Evolutionary conservation across 169 alveolate genomes (phyloP), one percentile per base, ranked within the genome.

Genomic region (Plasmodium berghei): DNA sequence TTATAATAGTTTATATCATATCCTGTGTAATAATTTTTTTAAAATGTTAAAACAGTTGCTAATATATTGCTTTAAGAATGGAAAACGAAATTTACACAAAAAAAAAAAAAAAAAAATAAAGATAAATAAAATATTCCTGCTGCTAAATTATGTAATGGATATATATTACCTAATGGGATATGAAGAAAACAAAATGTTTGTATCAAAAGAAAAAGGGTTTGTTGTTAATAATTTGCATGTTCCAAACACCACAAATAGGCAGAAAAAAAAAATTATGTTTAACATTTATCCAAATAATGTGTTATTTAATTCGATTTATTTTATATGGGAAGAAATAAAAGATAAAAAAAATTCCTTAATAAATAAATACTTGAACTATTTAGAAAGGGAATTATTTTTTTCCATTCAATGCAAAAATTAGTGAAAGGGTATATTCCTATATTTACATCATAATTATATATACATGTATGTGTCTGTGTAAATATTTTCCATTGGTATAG

Each of bases 261-360:
- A 18, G 22, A 72, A 72, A 48, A 74, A 58, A 63, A 77, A 69
- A 77, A 69, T 77, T 56, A 77, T 45, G 58, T 77, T 77, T 77
- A 48, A 28, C 69, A 66, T 77, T 34, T 24, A 64, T 69, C 66
- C n/a, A 63, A 63, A 77, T 48, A 26, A 70, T 64, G 77, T 9
- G 2, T 22, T 77, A 16, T 77, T 77, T 52, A 77, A 77, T 77
- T 49, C 61, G 9, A 26, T 55, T 24, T 77, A 20, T 46, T 77
- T 64, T 64, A 16, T 77, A 20, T 77, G 89, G 89, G 89, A 77
- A 28, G 89, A 77, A 40, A 48, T 77, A 55, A 62, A 64, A 64
- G 24, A 77, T 22, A 58, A 45, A n/a, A 24, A 77, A 69, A 48
- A 77, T 46, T 10, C 61, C 16, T 52, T 40, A 46, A 77, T 63